These are phyloP conservation scores for Byssoonygena ceratinophila DNA, from an alignment of 2,329 filamentous ascomycete genomes.

Conservation along the genomic window DNA sequence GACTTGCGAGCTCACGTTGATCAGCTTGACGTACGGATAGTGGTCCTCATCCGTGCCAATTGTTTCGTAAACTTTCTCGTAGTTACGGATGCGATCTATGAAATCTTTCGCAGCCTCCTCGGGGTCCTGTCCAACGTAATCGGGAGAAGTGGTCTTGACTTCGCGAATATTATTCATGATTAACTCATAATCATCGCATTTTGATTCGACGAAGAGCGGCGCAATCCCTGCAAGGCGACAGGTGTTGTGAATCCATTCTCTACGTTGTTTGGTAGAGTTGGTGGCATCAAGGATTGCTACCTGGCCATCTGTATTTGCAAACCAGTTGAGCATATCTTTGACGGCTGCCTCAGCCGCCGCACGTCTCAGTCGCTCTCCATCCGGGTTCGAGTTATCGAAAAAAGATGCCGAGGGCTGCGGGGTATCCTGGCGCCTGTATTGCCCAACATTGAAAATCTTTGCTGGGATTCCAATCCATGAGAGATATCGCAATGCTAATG, in stretches of 20 bases:
- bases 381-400: constrained; percentile 81
- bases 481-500: constrained; percentile 75
- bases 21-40: constrained; percentile 92
- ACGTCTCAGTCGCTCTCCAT: constrained; percentile 78
- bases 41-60: constrained; percentile 81
- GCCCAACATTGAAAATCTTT: constrained; percentile 94
- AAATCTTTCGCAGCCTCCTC: constrained; percentile 87
- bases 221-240: constrained; percentile 69
- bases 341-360: constrained; percentile 88
- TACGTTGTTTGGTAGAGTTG: constrained; percentile 82
- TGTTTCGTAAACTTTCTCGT: constrained; percentile 92
- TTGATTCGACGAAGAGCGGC: constrained; percentile 91
- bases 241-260: constrained; percentile 79
- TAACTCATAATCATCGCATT: constrained; percentile 87
- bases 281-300: constrained; percentile 95
- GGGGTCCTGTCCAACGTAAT: constrained; percentile 89
- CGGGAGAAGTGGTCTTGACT: constrained; percentile 91
- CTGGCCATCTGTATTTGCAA: constrained; percentile 61
- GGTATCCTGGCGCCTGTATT: constrained; percentile 79
- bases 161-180: constrained; percentile 98
- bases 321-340: constrained; percentile 90
- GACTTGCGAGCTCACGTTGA: constrained; percentile 89
- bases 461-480: constrained; percentile 93
- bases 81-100: constrained; percentile 86
- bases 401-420: constrained; percentile 89